Conservation (phyloP, 1,284 basidiomycete species). For the Paramarasmius palmivorus region DNA sequence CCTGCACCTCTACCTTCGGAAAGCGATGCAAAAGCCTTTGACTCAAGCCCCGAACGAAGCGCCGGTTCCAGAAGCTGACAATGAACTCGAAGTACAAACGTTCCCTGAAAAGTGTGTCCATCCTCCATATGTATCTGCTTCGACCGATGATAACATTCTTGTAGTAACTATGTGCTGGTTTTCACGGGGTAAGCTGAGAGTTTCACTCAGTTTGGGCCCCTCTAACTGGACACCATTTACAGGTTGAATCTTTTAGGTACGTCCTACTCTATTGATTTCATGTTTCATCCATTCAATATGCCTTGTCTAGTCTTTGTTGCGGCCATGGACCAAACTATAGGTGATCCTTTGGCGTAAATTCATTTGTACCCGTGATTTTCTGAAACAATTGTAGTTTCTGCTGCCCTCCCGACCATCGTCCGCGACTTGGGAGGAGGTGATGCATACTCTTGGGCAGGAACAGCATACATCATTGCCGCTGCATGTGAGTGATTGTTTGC, state of each 20-base stretch:
- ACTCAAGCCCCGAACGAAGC: no score
- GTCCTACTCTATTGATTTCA: no score
- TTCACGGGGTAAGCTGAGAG: neutral
- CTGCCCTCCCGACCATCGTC: slow-evolving; percentile 37
- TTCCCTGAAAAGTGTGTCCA: slow-evolving; percentile 7
- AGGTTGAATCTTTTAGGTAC: neutral
- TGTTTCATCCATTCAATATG: no score
- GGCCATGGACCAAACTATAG: slow-evolving; percentile 32
- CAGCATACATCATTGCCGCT: slow-evolving; percentile 25
- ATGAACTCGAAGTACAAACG: slow-evolving; percentile 7
- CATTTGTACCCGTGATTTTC: neutral
- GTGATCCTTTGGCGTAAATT: neutral
- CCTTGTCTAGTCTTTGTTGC: slow-evolving; percentile 9
- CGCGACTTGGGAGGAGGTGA: slow-evolving; percentile 37
- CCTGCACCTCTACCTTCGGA: no score
- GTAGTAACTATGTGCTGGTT: neutral
- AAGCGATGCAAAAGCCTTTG: no score
- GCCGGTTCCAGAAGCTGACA: no score
- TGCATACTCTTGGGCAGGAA: slow-evolving; percentile 33
- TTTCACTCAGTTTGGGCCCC: neutral
- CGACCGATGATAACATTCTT: neutral
- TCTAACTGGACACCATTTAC: neutral
- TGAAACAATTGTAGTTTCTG: no score
- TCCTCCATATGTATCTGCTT: neutral
- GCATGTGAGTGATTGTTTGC: neutral